Evolutionary conservation across 2,329 filamentous ascomycete species (phyloP).

Genomic region (Tolypocladium amazonense): DNA sequence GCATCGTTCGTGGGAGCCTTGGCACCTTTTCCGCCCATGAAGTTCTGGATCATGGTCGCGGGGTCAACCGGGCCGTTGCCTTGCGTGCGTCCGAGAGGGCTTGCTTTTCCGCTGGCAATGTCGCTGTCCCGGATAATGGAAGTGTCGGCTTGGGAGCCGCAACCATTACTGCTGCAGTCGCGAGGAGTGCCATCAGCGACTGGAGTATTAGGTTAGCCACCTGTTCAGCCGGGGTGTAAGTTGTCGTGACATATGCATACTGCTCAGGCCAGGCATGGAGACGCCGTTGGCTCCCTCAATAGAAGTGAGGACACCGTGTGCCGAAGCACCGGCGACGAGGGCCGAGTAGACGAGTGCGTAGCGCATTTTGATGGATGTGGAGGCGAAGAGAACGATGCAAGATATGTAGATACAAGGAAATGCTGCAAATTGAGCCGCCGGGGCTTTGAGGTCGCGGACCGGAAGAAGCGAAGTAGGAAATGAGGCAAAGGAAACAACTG

Average conservation of each 20-base stretch:
- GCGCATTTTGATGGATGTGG: constrained; percentile 15
- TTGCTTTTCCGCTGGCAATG: constrained; percentile 38
- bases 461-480: not conserved
- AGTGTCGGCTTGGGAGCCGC: constrained; percentile 60
- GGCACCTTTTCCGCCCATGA: constrained; percentile 39
- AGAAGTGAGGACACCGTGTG: constrained; percentile 47
- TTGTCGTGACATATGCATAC: constrained; percentile 7
- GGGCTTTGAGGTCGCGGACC: constrained; percentile 3
- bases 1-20: constrained; percentile 26
- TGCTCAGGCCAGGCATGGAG: constrained; percentile 45
- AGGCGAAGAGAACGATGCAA: not conserved
- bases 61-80: constrained; percentile 49
- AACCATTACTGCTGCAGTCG: constrained; percentile 50
- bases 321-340: constrained; percentile 37
- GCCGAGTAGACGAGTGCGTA: constrained; percentile 15
- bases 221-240: not conserved
- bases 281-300: constrained; percentile 51
- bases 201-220: constrained; percentile 8
- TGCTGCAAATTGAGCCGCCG: not conserved
- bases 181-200: constrained; percentile 57
- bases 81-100: constrained; percentile 54
- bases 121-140: constrained; percentile 55
- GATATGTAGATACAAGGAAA: not conserved
- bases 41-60: constrained; percentile 43
- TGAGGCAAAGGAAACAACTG: not conserved